Percentiles rank a stretch among this genome's conserved stretches.
These are phyloP conservation scores for Suillus hirtellus DNA, from an alignment of 768 basidiomycete genomes.

Conservation along the genomic window DNA sequence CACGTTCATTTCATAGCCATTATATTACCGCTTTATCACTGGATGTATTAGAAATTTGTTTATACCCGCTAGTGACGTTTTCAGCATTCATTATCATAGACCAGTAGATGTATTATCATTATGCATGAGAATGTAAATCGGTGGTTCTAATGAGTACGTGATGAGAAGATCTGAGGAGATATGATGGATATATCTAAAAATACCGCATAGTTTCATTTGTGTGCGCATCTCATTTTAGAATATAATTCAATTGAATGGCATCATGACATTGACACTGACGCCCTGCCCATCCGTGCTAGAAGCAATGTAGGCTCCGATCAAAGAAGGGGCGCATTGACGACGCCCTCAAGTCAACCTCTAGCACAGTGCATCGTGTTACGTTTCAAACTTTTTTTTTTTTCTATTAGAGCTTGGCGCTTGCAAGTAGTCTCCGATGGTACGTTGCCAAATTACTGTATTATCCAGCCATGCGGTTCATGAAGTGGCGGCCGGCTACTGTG, in stretches of 20 bases:
- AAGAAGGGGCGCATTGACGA: not conserved
- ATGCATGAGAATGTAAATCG: not conserved
- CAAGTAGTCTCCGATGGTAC: not conserved
- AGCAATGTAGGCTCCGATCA: not conserved
- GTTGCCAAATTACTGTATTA: not conserved
- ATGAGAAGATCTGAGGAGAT: conserved; percentile 5
- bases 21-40: conserved; percentile 3
- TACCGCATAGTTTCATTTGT: too few species aligned
- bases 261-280: too few species aligned
- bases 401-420: too few species aligned
- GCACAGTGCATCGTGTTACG: too few species aligned
- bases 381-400: not conserved
- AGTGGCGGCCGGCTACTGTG: not conserved
- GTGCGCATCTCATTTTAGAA: not conserved
- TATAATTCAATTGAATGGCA: not conserved
- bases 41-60: not conserved
- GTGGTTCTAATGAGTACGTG: conserved; percentile 2
- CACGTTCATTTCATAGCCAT: not conserved
- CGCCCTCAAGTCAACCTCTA: not conserved
- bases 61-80: conserved; percentile 1
- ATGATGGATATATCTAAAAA: not conserved
- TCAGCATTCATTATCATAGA: not conserved
- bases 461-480: too few species aligned
- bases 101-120: not conserved
- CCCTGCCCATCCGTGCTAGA: not conserved